These are phyloP conservation scores for Capsicum rhomboideum DNA, from an alignment of 257 asterid genomes.

Conservation along the genomic window DNA sequence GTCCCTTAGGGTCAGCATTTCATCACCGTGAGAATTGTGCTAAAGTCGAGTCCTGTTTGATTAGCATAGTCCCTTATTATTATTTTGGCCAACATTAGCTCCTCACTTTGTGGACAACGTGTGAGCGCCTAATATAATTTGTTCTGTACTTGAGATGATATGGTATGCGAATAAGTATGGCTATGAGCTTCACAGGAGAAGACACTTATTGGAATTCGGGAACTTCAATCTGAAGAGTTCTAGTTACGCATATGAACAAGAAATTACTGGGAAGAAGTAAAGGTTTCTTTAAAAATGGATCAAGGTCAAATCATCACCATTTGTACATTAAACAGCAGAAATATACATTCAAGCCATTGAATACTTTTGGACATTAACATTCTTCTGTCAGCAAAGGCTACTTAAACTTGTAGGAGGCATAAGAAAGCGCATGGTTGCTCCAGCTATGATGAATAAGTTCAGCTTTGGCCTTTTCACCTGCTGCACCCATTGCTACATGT, in stretches of 20 bases:
- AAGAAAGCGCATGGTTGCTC: slow-evolving; percentile 45
- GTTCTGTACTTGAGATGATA: not conserved
- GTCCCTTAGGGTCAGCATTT: not conserved
- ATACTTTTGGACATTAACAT: not conserved
- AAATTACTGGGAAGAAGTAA: not conserved
- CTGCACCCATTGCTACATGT: slow-evolving; percentile 65
- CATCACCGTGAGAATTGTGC: not conserved
- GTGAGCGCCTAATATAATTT: not conserved
- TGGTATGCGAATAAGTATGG: not conserved
- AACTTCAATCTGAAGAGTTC: not conserved
- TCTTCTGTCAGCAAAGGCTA: not conserved
- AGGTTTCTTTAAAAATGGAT: too few species aligned
- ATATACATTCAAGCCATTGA: not conserved
- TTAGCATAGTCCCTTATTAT: not conserved
- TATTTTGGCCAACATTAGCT: not conserved
- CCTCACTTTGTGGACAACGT: not conserved
- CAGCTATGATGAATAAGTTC: slow-evolving; percentile 65
- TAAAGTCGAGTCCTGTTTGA: not conserved
- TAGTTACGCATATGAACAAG: not conserved
- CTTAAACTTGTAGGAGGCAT: slow-evolving; percentile 59
- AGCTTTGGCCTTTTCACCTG: slow-evolving; percentile 50
- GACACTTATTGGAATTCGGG: not conserved
- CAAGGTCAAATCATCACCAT: too few species aligned
- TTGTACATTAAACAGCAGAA: not conserved
- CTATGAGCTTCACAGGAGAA: not conserved